Conservation (phyloP, 1,284 basidiomycete species). For the Rhodotorula sp. region DNA sequence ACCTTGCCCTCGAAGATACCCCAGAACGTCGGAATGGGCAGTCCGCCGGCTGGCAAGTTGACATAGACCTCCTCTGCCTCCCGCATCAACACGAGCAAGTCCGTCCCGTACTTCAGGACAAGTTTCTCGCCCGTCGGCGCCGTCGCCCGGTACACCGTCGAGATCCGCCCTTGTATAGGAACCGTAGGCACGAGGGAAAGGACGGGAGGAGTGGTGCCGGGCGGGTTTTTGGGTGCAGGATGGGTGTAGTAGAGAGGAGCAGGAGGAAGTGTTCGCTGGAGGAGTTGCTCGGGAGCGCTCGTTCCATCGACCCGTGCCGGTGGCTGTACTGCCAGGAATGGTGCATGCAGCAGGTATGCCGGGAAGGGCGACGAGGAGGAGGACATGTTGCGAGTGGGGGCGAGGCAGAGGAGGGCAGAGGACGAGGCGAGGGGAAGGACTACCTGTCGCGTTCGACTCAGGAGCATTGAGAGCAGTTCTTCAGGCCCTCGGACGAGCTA, state of each 20-base stretch:
- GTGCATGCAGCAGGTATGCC: constrained; percentile 24
- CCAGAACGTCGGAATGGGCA: constrained; percentile 29
- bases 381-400: neutral
- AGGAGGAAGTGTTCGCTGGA: constrained; percentile 27
- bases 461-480: neutral
- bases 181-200: neutral
- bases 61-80: constrained; percentile 31
- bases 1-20: constrained; percentile 22
- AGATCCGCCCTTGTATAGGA: neutral
- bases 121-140: constrained; percentile 9
- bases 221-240: neutral
- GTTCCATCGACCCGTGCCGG: neutral
- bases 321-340: constrained; percentile 20
- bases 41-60: constrained; percentile 14
- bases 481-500: too few species aligned
- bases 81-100: constrained; percentile 8
- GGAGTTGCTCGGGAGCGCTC: neutral
- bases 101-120: constrained; percentile 21
- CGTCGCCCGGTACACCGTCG: constrained; percentile 23
- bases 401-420: neutral
- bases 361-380: neutral
- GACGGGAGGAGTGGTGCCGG: constrained; percentile 10
- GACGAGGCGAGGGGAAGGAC: neutral
- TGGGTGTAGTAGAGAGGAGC: constrained; percentile 25
- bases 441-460: neutral